Evolutionary conservation across 2,329 filamentous ascomycete genomes (phyloP).

Genomic region (Fusarium annulatum): DNA sequence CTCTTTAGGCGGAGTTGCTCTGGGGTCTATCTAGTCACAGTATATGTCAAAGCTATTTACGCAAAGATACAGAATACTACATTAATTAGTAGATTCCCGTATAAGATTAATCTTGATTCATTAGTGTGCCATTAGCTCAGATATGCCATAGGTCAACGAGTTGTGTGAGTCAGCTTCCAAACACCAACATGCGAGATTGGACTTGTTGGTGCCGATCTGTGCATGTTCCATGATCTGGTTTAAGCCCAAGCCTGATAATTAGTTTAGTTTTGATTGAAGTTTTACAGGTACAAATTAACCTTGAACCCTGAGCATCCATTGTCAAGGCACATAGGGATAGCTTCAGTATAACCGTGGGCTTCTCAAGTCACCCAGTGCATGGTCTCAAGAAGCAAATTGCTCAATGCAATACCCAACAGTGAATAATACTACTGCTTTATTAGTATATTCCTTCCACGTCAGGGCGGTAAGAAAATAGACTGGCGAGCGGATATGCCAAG

Average conservation of each 20-base stretch:
- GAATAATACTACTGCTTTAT: background rate
- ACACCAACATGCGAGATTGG: background rate
- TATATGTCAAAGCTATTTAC: background rate
- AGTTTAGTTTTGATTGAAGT: too few species aligned
- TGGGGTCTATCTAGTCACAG: background rate
- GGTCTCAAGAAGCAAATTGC: background rate
- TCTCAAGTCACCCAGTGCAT: background rate
- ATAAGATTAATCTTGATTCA: background rate
- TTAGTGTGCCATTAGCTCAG: background rate
- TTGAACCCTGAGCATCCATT: background rate
- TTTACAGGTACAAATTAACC: background rate
- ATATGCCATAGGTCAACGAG: background rate
- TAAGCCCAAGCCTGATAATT: background rate
- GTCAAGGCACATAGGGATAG: background rate
- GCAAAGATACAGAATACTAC: background rate
- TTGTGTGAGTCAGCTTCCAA: background rate
- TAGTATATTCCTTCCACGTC: background rate
- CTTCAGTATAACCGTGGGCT: background rate
- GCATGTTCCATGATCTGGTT: background rate
- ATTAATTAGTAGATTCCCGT: too few species aligned
- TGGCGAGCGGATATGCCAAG: background rate
- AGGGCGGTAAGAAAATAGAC: background rate
- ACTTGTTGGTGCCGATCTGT: background rate
- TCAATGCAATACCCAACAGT: background rate
- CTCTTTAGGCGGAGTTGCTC: background rate